Percentiles rank a stretch among this genome's conserved stretches.
These are phyloP conservation scores for Monosporascus sp. DNA, from an alignment of 2,329 filamentous ascomycete genomes.

Conservation along the genomic window DNA sequence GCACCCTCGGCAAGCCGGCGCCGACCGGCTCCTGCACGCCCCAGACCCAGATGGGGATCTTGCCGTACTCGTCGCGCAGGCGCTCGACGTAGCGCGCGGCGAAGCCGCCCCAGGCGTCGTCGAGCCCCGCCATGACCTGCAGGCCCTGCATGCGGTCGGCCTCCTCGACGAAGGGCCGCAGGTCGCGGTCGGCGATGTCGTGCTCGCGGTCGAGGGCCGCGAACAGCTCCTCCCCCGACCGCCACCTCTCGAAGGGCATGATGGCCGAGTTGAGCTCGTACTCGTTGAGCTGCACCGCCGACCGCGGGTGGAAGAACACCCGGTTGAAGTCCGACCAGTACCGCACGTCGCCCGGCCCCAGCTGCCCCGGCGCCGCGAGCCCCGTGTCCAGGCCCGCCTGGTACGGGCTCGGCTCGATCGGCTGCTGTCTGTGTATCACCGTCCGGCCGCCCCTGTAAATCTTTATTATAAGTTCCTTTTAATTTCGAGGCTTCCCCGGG, in stretches of 20 bases:
- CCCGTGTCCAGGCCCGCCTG: constrained; percentile 75
- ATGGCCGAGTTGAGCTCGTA: constrained; percentile 77
- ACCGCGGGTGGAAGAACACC: constrained; percentile 86
- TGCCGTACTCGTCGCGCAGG: constrained; percentile 85
- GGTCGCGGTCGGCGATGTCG: constrained; percentile 84
- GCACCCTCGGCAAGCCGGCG: constrained; percentile 46
- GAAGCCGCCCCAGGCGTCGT: constrained; percentile 81
- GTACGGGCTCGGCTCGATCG: constrained; percentile 68
- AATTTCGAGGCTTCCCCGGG: background rate
- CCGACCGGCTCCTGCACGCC: constrained; percentile 62
- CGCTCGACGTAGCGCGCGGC: constrained; percentile 67
- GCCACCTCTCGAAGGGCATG: constrained; percentile 77
- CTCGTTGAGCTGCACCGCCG: constrained; percentile 80
- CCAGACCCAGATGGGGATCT: constrained; percentile 83
- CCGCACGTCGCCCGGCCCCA: constrained; percentile 68
- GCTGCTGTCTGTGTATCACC: constrained; percentile 61
- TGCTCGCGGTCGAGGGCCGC: constrained; percentile 68
- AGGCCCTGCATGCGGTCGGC: constrained; percentile 88
- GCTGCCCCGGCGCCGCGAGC: constrained; percentile 50
- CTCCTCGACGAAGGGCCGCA: constrained; percentile 85
- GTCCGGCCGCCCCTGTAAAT: constrained; percentile 56
- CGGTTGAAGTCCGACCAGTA: constrained; percentile 97
- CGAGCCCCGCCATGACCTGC: constrained; percentile 66
- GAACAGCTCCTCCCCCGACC: constrained; percentile 71
- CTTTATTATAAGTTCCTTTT: background rate